Conservation (phyloP, 2,329 filamentous ascomycete species). For the Nemania bipapillata region DNA sequence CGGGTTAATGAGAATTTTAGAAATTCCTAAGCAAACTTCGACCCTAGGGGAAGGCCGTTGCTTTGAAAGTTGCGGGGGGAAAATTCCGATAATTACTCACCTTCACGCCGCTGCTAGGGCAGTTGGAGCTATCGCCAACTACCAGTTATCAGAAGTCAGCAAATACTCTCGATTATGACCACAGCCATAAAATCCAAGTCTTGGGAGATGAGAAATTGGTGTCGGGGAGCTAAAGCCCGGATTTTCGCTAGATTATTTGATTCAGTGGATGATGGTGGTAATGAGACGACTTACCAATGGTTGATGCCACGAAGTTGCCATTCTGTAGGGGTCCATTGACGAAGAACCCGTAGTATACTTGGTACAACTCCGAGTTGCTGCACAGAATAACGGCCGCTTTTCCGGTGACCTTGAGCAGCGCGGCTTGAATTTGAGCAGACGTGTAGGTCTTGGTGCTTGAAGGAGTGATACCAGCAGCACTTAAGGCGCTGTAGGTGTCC, state of each 20-base stretch:
- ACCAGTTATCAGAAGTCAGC: constrained; percentile 54
- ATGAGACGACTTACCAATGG: constrained; percentile 29
- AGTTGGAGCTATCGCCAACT: constrained; percentile 67
- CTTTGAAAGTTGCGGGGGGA: too few relatives aligned
- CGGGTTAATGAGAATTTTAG: too few relatives aligned
- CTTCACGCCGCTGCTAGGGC: constrained; percentile 71
- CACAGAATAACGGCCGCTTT: constrained; percentile 69
- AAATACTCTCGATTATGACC: background rate
- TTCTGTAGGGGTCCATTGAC: constrained; percentile 67
- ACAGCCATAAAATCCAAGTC: background rate
- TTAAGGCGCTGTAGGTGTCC: constrained; percentile 71
- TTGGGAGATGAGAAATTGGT: background rate
- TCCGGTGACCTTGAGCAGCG: constrained; percentile 63
- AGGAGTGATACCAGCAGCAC: constrained; percentile 69
- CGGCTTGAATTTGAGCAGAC: constrained; percentile 66
- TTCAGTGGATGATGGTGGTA: constrained; percentile 7
- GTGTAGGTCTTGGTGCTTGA: constrained; percentile 68
- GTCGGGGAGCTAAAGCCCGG: background rate
- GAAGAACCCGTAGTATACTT: constrained; percentile 73
- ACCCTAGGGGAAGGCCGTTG: too few relatives aligned
- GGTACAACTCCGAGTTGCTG: constrained; percentile 58
- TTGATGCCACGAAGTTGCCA: constrained; percentile 68
- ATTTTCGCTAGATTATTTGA: background rate
- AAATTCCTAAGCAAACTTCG: too few relatives aligned
- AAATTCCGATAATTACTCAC: too few relatives aligned